A percentile compares a stretch with the other conserved stretches of the same genome.
These are phyloP conservation scores for Elsinoe arachidis DNA, from an alignment of 2,329 filamentous ascomycete species.

Conservation along the genomic window DNA sequence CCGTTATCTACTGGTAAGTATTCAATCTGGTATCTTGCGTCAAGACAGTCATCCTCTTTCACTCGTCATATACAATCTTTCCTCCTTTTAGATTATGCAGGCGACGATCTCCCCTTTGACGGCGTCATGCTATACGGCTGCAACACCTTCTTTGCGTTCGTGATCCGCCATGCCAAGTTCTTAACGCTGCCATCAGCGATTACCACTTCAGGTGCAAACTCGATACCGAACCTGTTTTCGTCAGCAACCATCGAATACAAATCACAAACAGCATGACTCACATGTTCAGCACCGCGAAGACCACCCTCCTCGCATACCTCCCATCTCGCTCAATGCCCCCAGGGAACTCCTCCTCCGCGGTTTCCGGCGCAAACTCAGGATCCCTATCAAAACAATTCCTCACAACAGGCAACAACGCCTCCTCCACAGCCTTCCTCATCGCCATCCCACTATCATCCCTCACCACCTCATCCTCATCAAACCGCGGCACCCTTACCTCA, in stretches of 20 bases:
- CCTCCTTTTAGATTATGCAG: conserved; percentile 14
- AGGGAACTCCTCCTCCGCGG: conserved; percentile 73
- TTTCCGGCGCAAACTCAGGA: conserved; percentile 77
- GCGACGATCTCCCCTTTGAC: conserved; percentile 29
- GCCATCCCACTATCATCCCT: conserved; percentile 47
- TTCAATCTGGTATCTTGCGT: conserved; percentile 1
- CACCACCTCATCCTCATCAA: conserved; percentile 64
- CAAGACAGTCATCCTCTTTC: background rate
- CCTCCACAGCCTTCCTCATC: conserved; percentile 63
- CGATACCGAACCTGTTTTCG: conserved; percentile 64
- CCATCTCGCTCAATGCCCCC: conserved; percentile 74
- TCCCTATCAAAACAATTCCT: conserved; percentile 90
- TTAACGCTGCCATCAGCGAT: conserved; percentile 82
- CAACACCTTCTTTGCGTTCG: conserved; percentile 89
- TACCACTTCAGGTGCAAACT: conserved; percentile 88
- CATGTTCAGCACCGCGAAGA: conserved; percentile 93
- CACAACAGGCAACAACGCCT: conserved; percentile 70
- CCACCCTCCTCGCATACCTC: conserved; percentile 81
- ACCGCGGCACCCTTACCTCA: conserved; percentile 74
- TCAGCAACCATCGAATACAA: background rate
- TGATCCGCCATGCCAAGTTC: conserved; percentile 89
- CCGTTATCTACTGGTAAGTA: conserved; percentile 3
- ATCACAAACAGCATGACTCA: conserved; percentile 33
- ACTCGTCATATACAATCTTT: background rate
- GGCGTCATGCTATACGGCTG: conserved; percentile 46